Base-by-base conservation (phyloP, 441 rosid species). In the Rhodomyrtus psidioides region DNA sequence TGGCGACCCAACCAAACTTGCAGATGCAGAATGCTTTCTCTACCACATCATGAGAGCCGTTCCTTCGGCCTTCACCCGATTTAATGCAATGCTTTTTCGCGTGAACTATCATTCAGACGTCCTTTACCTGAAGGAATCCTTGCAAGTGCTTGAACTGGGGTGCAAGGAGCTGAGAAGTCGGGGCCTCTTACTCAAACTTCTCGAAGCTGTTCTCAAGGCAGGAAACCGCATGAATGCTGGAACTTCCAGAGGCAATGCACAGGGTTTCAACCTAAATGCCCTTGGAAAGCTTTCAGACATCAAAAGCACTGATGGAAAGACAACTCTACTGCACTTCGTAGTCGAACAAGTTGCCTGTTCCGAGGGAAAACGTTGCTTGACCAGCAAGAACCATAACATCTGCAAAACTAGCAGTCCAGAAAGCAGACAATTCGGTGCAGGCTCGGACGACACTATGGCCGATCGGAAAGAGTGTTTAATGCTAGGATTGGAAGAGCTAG, bases 181-280 rank as follows among this genome's bases (percentile, higher is more conserved):
- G 30, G 84, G 87, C 39, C 53, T 82, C 44, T 82, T 86, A 57
- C 60, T 86, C 28, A 86, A 86, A 55, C 83, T 86, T 30, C 87
- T 86, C 26, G 84, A 86, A 53, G 87, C 84, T 44, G 54, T 86
- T 59, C 87, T 86, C 82, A 65, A 86, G 84, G 87, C 87, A 19
- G 87, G 87, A 53, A 86, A 86, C 87, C 57, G 81, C 28, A 62
- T 81, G 87, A 86, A 86, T n/a, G 87, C 84, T 12, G 87, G 87
- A 49, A 81, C 87, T 17, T 34, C 84, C 30, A 81, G 87, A 23
- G 87, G 87, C 26, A 85, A 85, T 12, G 87, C 87, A 14, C 87
- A 81, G 53, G 87, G 81, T 58, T 86, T 86, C 84, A 82, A 82
- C 46, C 51, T 59, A 65, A 85, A 74, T 19, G 84, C 84, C 70